Percentiles rank a stretch among this genome's conserved stretches.
phyloP scores from a whole-genome alignment of 257 asterid genomes.

The Coffea canephora region DNA sequence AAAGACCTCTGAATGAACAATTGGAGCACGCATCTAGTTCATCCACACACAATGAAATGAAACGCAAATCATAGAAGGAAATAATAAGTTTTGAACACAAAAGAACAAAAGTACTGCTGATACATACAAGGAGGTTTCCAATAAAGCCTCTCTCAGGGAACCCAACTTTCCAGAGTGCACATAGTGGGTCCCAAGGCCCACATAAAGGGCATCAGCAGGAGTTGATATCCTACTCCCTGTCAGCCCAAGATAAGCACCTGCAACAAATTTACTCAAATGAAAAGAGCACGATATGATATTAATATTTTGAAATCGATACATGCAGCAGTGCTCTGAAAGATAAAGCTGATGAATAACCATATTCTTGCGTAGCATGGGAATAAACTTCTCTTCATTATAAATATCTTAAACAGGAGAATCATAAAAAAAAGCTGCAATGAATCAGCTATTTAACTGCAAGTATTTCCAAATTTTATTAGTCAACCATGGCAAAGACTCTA shows the following conservation, averaged over 20 bases:
- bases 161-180: conserved; percentile 81
- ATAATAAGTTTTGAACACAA: background rate
- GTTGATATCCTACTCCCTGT: conserved; percentile 87
- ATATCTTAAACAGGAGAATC: background rate
- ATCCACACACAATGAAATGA: background rate
- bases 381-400: background rate
- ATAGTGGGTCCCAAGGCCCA: conserved; percentile 88
- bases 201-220: conserved; percentile 94
- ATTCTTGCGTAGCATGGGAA: background rate
- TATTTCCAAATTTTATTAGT: background rate
- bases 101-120: conserved; percentile 2
- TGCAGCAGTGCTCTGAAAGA: background rate
- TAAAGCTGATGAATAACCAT: no score
- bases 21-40: background rate
- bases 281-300: background rate
- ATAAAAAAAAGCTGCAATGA: no score
- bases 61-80: background rate
- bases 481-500: background rate
- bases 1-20: background rate
- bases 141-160: conserved; percentile 56
- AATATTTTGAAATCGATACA: background rate
- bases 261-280: conserved; percentile 12
- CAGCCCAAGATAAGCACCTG: conserved; percentile 96
- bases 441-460: background rate
- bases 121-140: conserved; percentile 67